Percentiles rank a stretch among this genome's conserved stretches.
Conservation (phyloP, 202 grass and related monocot species). For the Zizania palustris region DNA sequence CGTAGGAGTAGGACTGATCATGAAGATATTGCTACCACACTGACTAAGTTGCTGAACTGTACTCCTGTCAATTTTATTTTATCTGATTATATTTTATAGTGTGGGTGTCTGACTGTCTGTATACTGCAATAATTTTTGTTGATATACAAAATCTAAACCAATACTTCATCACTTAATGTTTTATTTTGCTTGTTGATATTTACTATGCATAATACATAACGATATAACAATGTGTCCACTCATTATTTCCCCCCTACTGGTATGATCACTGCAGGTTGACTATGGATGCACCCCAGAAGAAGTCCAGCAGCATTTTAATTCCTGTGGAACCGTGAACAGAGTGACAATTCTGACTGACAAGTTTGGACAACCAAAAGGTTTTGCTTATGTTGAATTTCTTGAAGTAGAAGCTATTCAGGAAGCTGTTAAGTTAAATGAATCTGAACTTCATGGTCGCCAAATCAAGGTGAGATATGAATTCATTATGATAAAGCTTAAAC, state of each 20-base stretch:
- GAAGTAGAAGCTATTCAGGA: conserved; percentile 77
- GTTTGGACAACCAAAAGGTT: conserved; percentile 80
- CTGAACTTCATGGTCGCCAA: conserved; percentile 72
- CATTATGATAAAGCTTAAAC: neutral
- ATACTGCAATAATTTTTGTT: neutral
- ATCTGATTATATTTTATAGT: neutral
- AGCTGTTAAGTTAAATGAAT: conserved; percentile 71
- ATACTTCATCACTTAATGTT: neutral
- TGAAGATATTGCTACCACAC: no score
- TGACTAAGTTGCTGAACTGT: no score
- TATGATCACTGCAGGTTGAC: conserved; percentile 63
- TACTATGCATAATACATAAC: neutral
- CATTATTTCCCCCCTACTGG: neutral
- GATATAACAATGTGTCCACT: neutral
- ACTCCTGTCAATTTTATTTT: neutral
- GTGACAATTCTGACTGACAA: conserved; percentile 80
- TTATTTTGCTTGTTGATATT: neutral
- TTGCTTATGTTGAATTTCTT: conserved; percentile 88
- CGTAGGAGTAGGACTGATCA: no score
- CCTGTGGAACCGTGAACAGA: conserved; percentile 83
- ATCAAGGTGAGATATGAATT: conserved; percentile 55
- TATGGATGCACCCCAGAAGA: conserved; percentile 77
- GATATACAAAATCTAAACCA: neutral
- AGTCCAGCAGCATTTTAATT: conserved; percentile 84
- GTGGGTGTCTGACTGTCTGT: neutral